phyloP scores from a whole-genome alignment of 148 eudicot species.

The Diospyros lotus region DNA sequence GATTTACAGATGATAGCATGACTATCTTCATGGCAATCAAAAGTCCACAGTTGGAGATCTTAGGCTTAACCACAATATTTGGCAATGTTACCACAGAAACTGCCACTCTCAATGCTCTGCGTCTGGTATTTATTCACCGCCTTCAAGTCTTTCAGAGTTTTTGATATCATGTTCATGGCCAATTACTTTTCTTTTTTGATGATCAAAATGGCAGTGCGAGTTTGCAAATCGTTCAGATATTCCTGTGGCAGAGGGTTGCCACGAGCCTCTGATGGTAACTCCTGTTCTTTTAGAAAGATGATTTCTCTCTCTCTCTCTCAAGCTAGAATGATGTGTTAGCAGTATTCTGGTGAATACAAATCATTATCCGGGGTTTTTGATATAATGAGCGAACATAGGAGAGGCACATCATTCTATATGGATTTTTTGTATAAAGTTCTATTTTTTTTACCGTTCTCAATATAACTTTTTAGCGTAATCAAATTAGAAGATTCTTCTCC shows the following conservation, averaged over 20 bases:
- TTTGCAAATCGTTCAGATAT: slow-evolving; percentile 76
- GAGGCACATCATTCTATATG: no score
- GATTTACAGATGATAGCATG: slow-evolving; percentile 82
- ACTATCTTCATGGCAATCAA: slow-evolving; percentile 90
- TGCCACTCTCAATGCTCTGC: slow-evolving; percentile 79
- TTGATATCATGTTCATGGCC: slow-evolving; percentile 25
- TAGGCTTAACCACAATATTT: slow-evolving; percentile 86
- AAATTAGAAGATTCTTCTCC: no score
- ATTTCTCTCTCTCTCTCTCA: no score
- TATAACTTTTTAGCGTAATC: no score
- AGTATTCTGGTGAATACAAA: no score
- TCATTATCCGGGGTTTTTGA: no score
- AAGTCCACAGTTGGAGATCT: slow-evolving; percentile 62
- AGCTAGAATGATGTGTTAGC: no score
- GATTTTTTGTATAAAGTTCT: no score
- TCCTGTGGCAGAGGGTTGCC: slow-evolving; percentile 89
- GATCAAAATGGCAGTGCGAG: slow-evolving; percentile 96
- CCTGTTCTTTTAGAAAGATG: neutral
- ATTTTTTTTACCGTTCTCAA: no score
- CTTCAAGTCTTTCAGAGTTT: slow-evolving; percentile 1
- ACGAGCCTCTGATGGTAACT: slow-evolving; percentile 79
- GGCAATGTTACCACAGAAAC: slow-evolving; percentile 74
- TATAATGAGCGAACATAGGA: no score
- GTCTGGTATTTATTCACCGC: slow-evolving; percentile 48
- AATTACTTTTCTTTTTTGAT: slow-evolving; percentile 27